Evolutionary conservation across 2,329 filamentous ascomycete genomes (phyloP), one percentile per base, ranked within the genome.

Genomic region (Fusarium xylarioides): DNA sequence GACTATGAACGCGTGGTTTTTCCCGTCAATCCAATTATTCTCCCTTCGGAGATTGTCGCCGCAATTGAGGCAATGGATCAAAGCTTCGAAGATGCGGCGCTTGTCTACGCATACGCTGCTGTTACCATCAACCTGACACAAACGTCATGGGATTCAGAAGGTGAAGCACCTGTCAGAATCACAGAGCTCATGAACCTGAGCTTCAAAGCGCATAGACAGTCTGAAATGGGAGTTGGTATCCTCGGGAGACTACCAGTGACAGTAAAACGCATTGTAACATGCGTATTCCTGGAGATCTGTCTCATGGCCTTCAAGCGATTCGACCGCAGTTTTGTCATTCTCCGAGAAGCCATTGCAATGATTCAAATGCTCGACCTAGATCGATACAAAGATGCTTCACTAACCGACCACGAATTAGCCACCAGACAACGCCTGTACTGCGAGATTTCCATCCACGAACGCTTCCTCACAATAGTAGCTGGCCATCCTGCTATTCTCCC

Each of bases 391-490:
- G 66, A 77, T 32, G 66, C 66, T 0, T 52, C 60, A 11, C 21
- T 71, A 26, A 59, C 42, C 14, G 59, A 74, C 11, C 65, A 76
- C 19, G 74, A 77, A 16, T 35, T 74, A 4, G 66, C 71, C 1
- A 68, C 71, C 1, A 60, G 73, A 11, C 86, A 88, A 63, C 81
- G 87, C 1, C 75, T 88, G 0, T 89, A 89, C 75, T 89, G 87
- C 86, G 84, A 88, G 67, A 83, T 84, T 12, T 89, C 85, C 65
- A 87, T 89, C n/a, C 87, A 89, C 68, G 88, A 90, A 72, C 84
- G 88, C 4, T 90, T 89, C 71, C 72, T 87, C 16, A 85, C 85
- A 15, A 84, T 89, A 23, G 79, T 86, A 5, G 83, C 87, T 28
- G 86, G 86, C 26, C 83, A 84, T 8, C 80, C 82, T 0, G 79